Evolutionary conservation across 805 yeast species (phyloP), one percentile per base, ranked within the genome.

Genomic region (Kluyveromyces starmeri): DNA sequence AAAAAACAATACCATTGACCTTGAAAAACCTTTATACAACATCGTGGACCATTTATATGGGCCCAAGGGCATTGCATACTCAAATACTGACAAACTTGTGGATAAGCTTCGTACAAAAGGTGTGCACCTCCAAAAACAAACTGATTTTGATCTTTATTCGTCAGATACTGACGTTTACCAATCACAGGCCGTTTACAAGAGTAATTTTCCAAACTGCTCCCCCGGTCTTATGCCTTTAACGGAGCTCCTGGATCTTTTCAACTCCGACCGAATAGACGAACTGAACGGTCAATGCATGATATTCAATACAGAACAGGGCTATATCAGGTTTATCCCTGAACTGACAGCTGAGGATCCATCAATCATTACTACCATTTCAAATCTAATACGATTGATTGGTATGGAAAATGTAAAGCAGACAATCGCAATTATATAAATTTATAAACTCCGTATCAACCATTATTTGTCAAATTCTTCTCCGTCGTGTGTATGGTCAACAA

Each of bases 201-300:
- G n/a, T n/a, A n/a, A n/a, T n/a, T 34, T 68, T 9, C 72, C 79
- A 1, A 44, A 47, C 8, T 70, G 73, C 3, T 46, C 66, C 2
- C 77, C 79, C 0, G 80, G 81, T 1, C 40, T 70, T 3, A 44
- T 69, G 8, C 75, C 79, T 1, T 32, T 72, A 20, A 47, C 56
- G 55, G 76, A 72, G 43, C 40, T 73, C 11, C 34, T 51, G n/a
- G 56, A 58, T 12, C 44, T 62, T 52, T 41, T 67, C 21, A 53
- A 55, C 26, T 38, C 44, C 9, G 62, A 60, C 3, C 44, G 46
- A 12, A 40, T 58, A 1, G 33, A 41, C 20, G 37, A 41, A 15
- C 29, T 58, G 12, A 49, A 52, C 22, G 43, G 44, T 14, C 44
- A 42, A 6, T 27, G 56, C 16, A 36, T 54, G 38, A 38, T 49